Evolutionary conservation across 2,329 filamentous ascomycete species (phyloP), one percentile per base, ranked within the genome.

Genomic region (Colletotrichum spinosum): DNA sequence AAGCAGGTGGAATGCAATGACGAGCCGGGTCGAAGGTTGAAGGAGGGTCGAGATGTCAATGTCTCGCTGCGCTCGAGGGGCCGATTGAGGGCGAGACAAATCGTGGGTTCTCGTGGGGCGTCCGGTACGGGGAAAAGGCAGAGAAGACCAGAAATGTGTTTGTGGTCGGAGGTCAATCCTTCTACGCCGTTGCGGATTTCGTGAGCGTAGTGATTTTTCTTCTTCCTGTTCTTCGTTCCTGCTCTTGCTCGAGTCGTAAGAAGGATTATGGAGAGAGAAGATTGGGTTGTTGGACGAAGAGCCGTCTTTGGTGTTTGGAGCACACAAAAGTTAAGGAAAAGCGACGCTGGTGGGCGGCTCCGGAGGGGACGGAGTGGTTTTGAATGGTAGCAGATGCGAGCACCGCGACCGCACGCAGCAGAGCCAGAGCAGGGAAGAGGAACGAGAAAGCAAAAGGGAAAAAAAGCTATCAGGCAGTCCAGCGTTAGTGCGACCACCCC

Each of bases 341-440:
- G 33, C 39, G 54, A 46, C 52, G 42, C 42, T 60, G 53, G n/a
- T 52, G 61, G 42, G 59, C 61, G 55, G 56, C 61, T 60, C 51
- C 56, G 61, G 65, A 67, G 65, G 65, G 61, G 52, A 67, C 52
- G 65, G 61, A 65, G 65, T 67, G 56, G 61, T 65, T 67, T 67
- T 67, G 65, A 67, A 67, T 65, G 61, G 61, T 60, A 44, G 55
- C 35, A 49, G 48, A 49, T 39, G 38, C 53, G 48, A 63, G 64
- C 63, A 52, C 52, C 35, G 63, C 59, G 56, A 50, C 62, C 52
- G 62, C 58, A 56, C 52, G 39, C 62, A 65, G 62, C 52, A 65
- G 39, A 15, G 44, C n/a, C n/a, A 15, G 44, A 46, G 44, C 15
- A 5, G 25, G 44, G 35, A 55, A 41, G 17, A 60, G 39, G 42